phyloP scores from a whole-genome alignment of 2,329 filamentous ascomycete species.

The Claviceps sp. region DNA sequence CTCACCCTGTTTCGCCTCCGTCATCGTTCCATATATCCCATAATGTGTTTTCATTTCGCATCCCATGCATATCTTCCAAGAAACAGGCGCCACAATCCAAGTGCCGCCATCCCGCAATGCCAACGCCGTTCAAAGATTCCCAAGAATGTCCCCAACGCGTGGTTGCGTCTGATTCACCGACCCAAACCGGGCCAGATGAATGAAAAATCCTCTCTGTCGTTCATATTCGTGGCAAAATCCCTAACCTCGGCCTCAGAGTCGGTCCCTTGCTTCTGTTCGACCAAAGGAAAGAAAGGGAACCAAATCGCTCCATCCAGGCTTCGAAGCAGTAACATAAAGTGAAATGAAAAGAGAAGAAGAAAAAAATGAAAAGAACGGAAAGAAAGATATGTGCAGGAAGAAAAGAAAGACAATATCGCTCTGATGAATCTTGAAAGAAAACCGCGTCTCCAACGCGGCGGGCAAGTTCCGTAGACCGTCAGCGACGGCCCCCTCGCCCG shows the following conservation, averaged over 20 bases:
- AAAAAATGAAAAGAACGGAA: neutral
- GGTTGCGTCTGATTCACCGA: neutral
- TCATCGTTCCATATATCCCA: neutral
- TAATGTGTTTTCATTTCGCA: neutral
- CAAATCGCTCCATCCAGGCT: neutral
- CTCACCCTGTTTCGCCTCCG: too few species aligned
- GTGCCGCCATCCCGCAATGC: neutral
- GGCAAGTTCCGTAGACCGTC: conserved; percentile 2
- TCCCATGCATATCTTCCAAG: neutral
- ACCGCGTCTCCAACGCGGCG: neutral
- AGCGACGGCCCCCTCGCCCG: conserved; percentile 24
- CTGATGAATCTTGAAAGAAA: neutral
- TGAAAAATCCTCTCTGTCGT: neutral
- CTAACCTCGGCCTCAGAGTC: neutral
- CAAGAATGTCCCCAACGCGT: neutral
- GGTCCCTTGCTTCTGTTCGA: too few species aligned
- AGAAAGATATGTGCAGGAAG: neutral
- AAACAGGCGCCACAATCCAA: neutral
- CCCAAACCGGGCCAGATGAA: neutral
- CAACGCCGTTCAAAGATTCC: conserved; percentile 2
- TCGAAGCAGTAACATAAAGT: neutral
- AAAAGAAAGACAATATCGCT: neutral
- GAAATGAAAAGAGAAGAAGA: neutral
- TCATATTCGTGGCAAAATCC: conserved; percentile 2
- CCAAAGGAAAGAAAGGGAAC: too few species aligned